Conservation (phyloP, 1,284 basidiomycete genomes). For the Pseudozyma hubeiensis region DNA sequence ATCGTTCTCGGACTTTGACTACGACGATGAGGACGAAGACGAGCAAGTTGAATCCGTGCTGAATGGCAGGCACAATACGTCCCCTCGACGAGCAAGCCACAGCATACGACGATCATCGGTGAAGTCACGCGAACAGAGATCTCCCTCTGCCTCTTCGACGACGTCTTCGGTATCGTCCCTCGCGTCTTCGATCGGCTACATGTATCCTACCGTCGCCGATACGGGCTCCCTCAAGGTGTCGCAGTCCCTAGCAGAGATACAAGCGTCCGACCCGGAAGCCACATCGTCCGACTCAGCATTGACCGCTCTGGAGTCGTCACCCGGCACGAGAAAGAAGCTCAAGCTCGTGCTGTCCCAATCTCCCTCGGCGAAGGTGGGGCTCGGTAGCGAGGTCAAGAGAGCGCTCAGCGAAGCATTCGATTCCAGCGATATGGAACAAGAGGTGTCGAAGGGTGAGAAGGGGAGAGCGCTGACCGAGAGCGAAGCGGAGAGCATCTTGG, state of each 20-base stretch:
- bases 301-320: neutral
- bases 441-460: constrained; percentile 4
- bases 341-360: constrained; percentile 14
- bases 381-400: constrained; percentile 7
- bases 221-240: constrained; percentile 40
- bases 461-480: constrained; percentile 34
- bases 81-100: constrained; percentile 9
- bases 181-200: constrained; percentile 37
- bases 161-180: constrained; percentile 13
- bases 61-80: neutral
- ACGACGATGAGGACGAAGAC: constrained; percentile 31
- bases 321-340: constrained; percentile 20
- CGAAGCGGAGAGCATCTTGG: constrained; percentile 38
- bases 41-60: constrained; percentile 33
- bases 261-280: constrained; percentile 24
- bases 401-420: constrained; percentile 3
- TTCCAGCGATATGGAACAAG: constrained; percentile 10
- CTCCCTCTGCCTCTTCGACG: constrained; percentile 18
- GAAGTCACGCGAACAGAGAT: constrained; percentile 20
- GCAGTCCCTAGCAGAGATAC: constrained; percentile 32
- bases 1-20: constrained; percentile 35
- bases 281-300: constrained; percentile 10
- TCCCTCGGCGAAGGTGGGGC: neutral
- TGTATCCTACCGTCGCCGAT: constrained; percentile 30
- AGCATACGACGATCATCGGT: constrained; percentile 8